These are phyloP conservation scores for Salix arbutifolia DNA, from an alignment of 345 rosid species.

Conservation along the genomic window DNA sequence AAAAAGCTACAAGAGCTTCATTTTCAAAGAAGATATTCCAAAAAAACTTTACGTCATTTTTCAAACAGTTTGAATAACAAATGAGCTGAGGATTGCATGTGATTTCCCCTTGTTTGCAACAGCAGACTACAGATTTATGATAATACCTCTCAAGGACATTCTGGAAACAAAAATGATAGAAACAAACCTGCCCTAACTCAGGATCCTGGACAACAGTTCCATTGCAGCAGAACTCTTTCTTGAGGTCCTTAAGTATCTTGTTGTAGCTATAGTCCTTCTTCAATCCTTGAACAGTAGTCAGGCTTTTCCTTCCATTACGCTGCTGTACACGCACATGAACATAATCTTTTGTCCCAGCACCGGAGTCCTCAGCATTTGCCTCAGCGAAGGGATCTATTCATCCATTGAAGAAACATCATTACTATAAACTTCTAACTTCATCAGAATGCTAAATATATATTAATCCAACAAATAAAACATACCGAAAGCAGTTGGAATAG, in stretches of 20 bases:
- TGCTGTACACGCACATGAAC: constrained; percentile 34
- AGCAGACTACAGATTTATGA: neutral
- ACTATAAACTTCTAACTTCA: too few species aligned
- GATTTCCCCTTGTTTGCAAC: neutral
- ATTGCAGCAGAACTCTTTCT: constrained; percentile 93
- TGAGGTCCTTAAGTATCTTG: constrained; percentile 85
- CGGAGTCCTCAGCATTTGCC: constrained; percentile 58
- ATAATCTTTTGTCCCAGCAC: constrained; percentile 34
- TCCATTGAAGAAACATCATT: neutral
- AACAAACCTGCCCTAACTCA: constrained; percentile 69
- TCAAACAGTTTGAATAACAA: neutral
- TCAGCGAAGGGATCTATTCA: constrained; percentile 24
- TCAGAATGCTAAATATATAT: too few species aligned
- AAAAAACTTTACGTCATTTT: neutral
- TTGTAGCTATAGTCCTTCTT: constrained; percentile 82
- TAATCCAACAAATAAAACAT: too few species aligned
- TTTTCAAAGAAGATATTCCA: neutral
- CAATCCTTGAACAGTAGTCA: constrained; percentile 42
- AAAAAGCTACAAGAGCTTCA: neutral
- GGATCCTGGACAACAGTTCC: constrained; percentile 91
- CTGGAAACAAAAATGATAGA: neutral
- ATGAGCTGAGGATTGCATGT: too few species aligned
- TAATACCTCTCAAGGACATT: neutral
- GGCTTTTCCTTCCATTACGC: constrained; percentile 31
- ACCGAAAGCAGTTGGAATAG: constrained; percentile 69